Evolutionary conservation across 2,329 filamentous ascomycete species (phyloP), one percentile per base, ranked within the genome.

Genomic region (Sporothrix schenckii): DNA sequence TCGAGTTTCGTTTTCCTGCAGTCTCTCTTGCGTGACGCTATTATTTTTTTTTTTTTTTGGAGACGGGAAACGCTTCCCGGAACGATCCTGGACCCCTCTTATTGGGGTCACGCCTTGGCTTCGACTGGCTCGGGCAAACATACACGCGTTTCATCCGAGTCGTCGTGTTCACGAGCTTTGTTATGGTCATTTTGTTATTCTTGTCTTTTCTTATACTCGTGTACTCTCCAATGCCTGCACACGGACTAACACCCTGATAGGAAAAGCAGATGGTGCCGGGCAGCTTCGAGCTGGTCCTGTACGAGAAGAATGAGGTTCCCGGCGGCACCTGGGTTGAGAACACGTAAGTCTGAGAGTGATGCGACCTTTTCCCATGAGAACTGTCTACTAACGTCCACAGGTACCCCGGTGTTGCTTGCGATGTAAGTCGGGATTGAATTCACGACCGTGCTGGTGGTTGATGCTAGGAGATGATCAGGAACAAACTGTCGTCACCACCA

Each of bases 311-410:
- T 71, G 68, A 77, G 1, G 80, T 81, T 41, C 76, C 85, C 1
- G 79, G 79, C 3, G 84, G 84, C 3, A 86, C 84, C 2, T 86
- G 84, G 84, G 83, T 77, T 50, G 84, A 86, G 75, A 86, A 86
- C 75, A 78, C 78, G 69, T 82, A 81, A 24, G 60, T 54, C 4
- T 30, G 4, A 21, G n/a, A 24, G 4, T 3, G 19, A n/a, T 52
- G 16, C 19, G 7, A 4, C 11, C n/a, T 4, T 27, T 9, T 30
- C 19, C 30, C 44, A 5, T 49, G 14, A 6, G 3, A 11, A 27
- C 1, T 53, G 11, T 13, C 30, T 30, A 41, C 24, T 41, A 27
- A 27, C 50, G 47, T 4, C 7, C n/a, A 1, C 30, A 68, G 70
- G 41, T 72, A 72, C 71, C 80, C 80, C 4, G 80, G 80, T 72